Evolutionary conservation across 2,329 filamentous ascomycete genomes (phyloP).

Genomic region (Verticillium nonalfalfae): DNA sequence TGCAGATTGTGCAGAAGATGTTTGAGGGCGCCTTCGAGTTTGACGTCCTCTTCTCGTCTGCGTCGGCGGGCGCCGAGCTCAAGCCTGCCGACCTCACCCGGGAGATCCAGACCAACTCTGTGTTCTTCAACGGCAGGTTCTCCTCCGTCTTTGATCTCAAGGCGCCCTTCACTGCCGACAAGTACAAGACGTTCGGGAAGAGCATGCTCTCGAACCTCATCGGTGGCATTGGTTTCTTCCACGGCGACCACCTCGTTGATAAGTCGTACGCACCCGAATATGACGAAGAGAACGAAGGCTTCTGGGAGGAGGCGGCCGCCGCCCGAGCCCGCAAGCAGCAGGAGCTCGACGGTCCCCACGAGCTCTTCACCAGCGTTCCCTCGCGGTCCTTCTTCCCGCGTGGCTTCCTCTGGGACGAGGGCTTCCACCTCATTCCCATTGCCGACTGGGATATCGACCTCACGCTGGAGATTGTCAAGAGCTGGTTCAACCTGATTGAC

Average conservation of each 20-base stretch:
- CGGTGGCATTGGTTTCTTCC: slow-evolving; percentile 92
- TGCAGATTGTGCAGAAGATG: slow-evolving; percentile 85
- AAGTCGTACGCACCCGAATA: slow-evolving; percentile 89
- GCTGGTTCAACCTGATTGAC: slow-evolving; percentile 95
- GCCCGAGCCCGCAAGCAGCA: slow-evolving; percentile 65
- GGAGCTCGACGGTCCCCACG: slow-evolving; percentile 71
- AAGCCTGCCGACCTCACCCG: slow-evolving; percentile 60
- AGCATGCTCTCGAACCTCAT: slow-evolving; percentile 92
- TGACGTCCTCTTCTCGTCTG: slow-evolving; percentile 72
- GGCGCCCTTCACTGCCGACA: slow-evolving; percentile 65
- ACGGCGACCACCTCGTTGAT: slow-evolving; percentile 82
- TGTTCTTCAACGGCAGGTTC: slow-evolving; percentile 71
- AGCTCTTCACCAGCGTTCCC: slow-evolving; percentile 86
- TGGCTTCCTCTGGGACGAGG: slow-evolving; percentile 97
- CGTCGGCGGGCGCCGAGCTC: slow-evolving; percentile 44
- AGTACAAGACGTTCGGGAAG: slow-evolving; percentile 75
- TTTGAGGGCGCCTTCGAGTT: slow-evolving; percentile 91
- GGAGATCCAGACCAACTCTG: slow-evolving; percentile 59
- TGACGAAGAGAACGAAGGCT: slow-evolving; percentile 89
- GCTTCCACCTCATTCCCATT: slow-evolving; percentile 88
- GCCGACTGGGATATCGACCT: slow-evolving; percentile 93
- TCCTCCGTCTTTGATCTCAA: slow-evolving; percentile 64
- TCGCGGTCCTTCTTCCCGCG: slow-evolving; percentile 94
- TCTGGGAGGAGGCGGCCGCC: slow-evolving; percentile 87
- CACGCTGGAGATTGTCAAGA: slow-evolving; percentile 79